These are phyloP conservation scores for Aphanomyces invadans DNA, from an alignment of 352 stramenopile genomes.

Conservation along the genomic window DNA sequence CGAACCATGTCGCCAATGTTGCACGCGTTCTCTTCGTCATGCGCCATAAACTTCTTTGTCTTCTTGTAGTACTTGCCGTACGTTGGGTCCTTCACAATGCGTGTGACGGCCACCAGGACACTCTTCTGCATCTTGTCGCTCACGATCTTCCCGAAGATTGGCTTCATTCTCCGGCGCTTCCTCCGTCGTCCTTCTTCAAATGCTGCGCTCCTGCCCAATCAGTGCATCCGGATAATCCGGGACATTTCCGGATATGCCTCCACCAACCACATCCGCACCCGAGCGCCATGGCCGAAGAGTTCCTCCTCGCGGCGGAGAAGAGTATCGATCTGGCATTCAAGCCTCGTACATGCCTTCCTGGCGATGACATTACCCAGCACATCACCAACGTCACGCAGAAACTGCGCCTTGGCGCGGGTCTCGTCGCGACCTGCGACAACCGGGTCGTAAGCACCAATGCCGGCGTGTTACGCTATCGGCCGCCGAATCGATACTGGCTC, in stretches of 20 bases:
- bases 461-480: constrained; percentile 76
- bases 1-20: constrained; percentile 83
- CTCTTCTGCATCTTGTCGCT: constrained; percentile 97
- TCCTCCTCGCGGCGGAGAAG: constrained; percentile 22
- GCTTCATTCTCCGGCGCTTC: constrained; percentile 52
- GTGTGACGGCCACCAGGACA: constrained; percentile 91
- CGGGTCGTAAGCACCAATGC: constrained; percentile 72
- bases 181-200: not conserved
- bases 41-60: constrained; percentile 97
- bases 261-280: not conserved
- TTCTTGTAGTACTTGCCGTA: constrained; percentile 93
- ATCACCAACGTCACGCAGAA: constrained; percentile 63
- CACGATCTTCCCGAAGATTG: constrained; percentile 92
- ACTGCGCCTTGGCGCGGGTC: constrained; percentile 51
- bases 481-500: constrained; percentile 84
- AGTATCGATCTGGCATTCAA: constrained; percentile 70
- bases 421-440: constrained; percentile 28
- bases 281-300: constrained; percentile 21
- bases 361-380: constrained; percentile 70
- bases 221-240: constrained; percentile 14
- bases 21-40: constrained; percentile 91
- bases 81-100: constrained; percentile 91
- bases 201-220: constrained; percentile 11
- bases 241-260: not conserved
- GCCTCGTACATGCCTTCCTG: constrained; percentile 54